Evolutionary conservation across 345 rosid species (phyloP).

Genomic region (Passiflora organensis): DNA sequence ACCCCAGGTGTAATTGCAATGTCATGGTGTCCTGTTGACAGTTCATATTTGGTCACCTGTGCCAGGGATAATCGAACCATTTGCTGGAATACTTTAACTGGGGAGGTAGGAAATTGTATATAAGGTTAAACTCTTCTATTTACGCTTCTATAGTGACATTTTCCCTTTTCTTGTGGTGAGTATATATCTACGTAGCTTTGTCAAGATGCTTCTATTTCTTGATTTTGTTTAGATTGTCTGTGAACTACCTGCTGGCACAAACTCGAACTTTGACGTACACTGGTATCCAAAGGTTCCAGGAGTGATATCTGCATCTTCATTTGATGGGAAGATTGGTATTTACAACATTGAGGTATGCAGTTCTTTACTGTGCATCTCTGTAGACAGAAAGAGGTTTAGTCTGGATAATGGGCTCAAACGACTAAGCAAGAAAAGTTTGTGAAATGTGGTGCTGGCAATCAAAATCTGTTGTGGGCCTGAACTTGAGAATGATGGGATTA

Average conservation of each 20-base stretch:
- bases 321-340: conserved; percentile 92
- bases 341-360: conserved; percentile 84
- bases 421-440: background rate
- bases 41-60: conserved; percentile 92
- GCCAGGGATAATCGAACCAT: conserved; percentile 96
- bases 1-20: conserved; percentile 92
- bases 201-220: background rate
- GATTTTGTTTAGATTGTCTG: conserved; percentile 57
- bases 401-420: too few relatives aligned
- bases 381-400: too few relatives aligned
- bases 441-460: background rate
- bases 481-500: too few relatives aligned
- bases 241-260: conserved; percentile 91
- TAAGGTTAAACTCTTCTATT: background rate
- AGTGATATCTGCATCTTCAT: conserved; percentile 92
- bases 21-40: conserved; percentile 97
- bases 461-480: too few relatives aligned
- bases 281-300: conserved; percentile 98
- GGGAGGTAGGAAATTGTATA: conserved; percentile 47
- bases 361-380: background rate
- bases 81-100: conserved; percentile 93
- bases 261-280: conserved; percentile 98
- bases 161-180: background rate
- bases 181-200: too few relatives aligned
- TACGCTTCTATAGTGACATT: background rate